These are phyloP conservation scores for Mitragyna speciosa DNA, from an alignment of 257 asterid species.

Conservation along the genomic window DNA sequence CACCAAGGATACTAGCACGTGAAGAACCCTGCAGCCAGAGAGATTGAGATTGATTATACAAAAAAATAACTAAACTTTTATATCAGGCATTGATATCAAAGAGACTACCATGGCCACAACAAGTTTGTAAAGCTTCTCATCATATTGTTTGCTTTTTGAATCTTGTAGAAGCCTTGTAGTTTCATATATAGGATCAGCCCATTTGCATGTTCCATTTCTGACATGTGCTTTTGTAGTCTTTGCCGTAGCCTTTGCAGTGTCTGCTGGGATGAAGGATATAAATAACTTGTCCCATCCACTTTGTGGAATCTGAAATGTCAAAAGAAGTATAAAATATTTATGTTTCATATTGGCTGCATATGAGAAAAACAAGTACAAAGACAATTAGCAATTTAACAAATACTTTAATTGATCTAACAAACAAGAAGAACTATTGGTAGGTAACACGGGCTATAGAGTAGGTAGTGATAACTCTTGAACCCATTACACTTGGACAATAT, in stretches of 20 bases:
- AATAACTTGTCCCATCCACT: constrained; percentile 96
- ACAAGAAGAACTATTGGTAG: neutral
- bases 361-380: neutral
- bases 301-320: constrained; percentile 77
- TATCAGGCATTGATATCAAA: constrained; percentile 4
- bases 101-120: constrained; percentile 86
- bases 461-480: neutral
- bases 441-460: neutral
- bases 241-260: constrained; percentile 80
- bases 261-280: constrained; percentile 74
- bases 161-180: constrained; percentile 95
- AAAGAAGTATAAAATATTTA: constrained; percentile 6
- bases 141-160: constrained; percentile 74
- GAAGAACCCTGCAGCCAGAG: constrained; percentile 78
- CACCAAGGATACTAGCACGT: constrained; percentile 89
- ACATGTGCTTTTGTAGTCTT: constrained; percentile 93
- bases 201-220: constrained; percentile 93
- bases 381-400: neutral
- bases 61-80: neutral
- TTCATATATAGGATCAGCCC: constrained; percentile 98
- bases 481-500: neutral
- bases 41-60: constrained; percentile 20
- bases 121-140: constrained; percentile 91
- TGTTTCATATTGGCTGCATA: neutral
- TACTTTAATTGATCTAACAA: neutral